These are phyloP conservation scores for Maudiozyma saulgeensis DNA, from an alignment of 805 yeast genomes.

Conservation along the genomic window DNA sequence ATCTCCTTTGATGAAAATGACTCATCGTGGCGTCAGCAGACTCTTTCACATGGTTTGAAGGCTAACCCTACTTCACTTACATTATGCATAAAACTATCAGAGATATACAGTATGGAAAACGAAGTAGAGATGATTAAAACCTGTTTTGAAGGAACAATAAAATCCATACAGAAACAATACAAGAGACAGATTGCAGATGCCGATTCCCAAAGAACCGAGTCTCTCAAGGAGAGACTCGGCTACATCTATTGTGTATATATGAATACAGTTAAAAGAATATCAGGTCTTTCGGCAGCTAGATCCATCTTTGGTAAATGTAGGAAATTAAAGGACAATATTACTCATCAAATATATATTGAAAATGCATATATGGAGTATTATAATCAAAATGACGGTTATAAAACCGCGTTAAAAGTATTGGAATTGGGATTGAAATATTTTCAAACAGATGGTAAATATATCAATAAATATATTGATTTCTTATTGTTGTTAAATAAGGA, in stretches of 20 bases:
- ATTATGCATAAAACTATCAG: slow-evolving; percentile 58
- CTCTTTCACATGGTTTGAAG: slow-evolving; percentile 44
- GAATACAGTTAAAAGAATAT: slow-evolving; percentile 58
- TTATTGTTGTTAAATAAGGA: slow-evolving; percentile 60
- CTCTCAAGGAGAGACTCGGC: slow-evolving; percentile 35
- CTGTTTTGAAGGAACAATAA: slow-evolving; percentile 43
- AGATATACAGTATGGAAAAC: slow-evolving; percentile 52
- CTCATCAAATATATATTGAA: slow-evolving; percentile 71
- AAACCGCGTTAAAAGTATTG: slow-evolving; percentile 65
- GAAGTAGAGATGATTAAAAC: slow-evolving; percentile 42
- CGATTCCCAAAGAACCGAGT: slow-evolving; percentile 1
- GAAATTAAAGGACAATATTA: slow-evolving; percentile 42
- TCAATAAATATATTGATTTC: slow-evolving; percentile 62
- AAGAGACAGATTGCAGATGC: slow-evolving; percentile 12
- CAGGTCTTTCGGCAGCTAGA: slow-evolving; percentile 67
- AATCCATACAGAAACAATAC: slow-evolving; percentile 34
- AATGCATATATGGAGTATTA: slow-evolving; percentile 73
- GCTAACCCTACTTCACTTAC: slow-evolving; percentile 66
- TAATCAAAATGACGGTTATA: slow-evolving; percentile 47
- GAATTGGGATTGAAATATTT: slow-evolving; percentile 63
- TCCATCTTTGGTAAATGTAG: slow-evolving; percentile 60
- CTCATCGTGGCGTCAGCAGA: slow-evolving; percentile 12
- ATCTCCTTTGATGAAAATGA: slow-evolving; percentile 21
- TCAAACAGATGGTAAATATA: slow-evolving; percentile 47
- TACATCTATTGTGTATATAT: slow-evolving; percentile 58